phyloP scores from a whole-genome alignment of 441 rosid genomes.

The Eruca vesicaria region DNA sequence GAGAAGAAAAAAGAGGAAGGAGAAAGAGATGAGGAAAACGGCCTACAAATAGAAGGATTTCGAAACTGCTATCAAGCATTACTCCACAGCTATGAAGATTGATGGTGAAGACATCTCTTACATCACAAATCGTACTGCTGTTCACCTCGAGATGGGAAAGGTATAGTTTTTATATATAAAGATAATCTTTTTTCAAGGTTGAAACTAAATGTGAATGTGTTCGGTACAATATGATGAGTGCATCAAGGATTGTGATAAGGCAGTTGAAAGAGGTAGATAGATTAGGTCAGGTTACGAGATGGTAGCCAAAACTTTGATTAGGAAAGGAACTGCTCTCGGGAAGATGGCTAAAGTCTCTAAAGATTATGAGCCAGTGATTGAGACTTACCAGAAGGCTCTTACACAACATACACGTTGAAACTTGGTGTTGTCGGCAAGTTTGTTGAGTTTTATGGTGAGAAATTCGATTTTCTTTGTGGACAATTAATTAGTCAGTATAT shows the following conservation, averaged over 20 bases:
- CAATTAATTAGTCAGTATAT: not conserved
- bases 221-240: slow-evolving; percentile 3
- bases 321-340: slow-evolving; percentile 78
- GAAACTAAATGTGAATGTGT: not conserved
- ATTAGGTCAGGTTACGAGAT: slow-evolving; percentile 83
- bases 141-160: slow-evolving; percentile 77
- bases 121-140: slow-evolving; percentile 85
- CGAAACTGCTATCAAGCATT: slow-evolving; percentile 67
- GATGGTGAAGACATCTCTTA: slow-evolving; percentile 78
- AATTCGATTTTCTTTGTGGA: not conserved
- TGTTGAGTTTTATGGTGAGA: slow-evolving; percentile 63
- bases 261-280: slow-evolving; percentile 90
- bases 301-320: slow-evolving; percentile 83
- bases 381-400: slow-evolving; percentile 87
- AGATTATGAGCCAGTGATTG: slow-evolving; percentile 78
- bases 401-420: slow-evolving; percentile 86
- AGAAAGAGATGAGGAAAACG: slow-evolving; percentile 75
- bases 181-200: not conserved
- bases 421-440: slow-evolving; percentile 75
- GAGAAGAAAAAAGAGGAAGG: slow-evolving; percentile 46
- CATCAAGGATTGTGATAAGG: slow-evolving; percentile 76
- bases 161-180: slow-evolving; percentile 33
- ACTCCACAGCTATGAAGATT: slow-evolving; percentile 67
- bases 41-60: slow-evolving; percentile 88
- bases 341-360: slow-evolving; percentile 68